Conservation (phyloP, 139 green algal genomes). For the Chlorella vulgaris region DNA sequence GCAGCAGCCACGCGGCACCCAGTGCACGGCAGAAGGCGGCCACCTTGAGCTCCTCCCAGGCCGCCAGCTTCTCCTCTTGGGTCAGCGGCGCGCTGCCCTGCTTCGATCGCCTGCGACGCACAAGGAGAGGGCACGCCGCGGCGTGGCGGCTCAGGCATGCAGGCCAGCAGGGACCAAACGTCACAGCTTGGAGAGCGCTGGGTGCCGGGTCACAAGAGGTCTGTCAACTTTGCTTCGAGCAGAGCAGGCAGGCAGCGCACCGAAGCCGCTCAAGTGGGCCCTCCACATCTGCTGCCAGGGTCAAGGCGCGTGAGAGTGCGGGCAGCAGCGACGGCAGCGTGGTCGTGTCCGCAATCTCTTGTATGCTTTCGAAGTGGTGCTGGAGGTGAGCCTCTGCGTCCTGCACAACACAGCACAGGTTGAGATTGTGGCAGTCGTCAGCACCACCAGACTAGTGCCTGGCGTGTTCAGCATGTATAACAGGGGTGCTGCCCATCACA, state of each 20-base stretch:
- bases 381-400: slow-evolving; percentile 40
- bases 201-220: no score
- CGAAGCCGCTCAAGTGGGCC: slow-evolving; percentile 51
- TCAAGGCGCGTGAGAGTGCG: slow-evolving; percentile 49
- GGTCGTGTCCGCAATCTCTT: slow-evolving; percentile 70
- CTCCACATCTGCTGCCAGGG: slow-evolving; percentile 48
- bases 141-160: no score
- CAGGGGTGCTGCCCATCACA: no score
- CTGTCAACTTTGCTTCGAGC: no score
- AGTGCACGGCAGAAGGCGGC: slow-evolving; percentile 54
- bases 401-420: slow-evolving; percentile 2
- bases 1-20: slow-evolving; percentile 62
- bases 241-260: neutral
- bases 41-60: slow-evolving; percentile 66
- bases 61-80: slow-evolving; percentile 50
- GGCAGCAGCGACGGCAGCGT: slow-evolving; percentile 71
- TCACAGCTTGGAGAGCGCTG: no score
- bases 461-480: no score
- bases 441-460: no score
- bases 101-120: slow-evolving; percentile 10
- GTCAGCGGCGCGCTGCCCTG: slow-evolving; percentile 4
- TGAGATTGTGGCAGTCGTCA: neutral
- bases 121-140: no score
- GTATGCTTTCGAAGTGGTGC: slow-evolving; percentile 75
- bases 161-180: no score